Percentiles rank a stretch among this genome's conserved stretches.
phyloP scores from a whole-genome alignment of 345 rosid species.

The Arabis alpina region DNA sequence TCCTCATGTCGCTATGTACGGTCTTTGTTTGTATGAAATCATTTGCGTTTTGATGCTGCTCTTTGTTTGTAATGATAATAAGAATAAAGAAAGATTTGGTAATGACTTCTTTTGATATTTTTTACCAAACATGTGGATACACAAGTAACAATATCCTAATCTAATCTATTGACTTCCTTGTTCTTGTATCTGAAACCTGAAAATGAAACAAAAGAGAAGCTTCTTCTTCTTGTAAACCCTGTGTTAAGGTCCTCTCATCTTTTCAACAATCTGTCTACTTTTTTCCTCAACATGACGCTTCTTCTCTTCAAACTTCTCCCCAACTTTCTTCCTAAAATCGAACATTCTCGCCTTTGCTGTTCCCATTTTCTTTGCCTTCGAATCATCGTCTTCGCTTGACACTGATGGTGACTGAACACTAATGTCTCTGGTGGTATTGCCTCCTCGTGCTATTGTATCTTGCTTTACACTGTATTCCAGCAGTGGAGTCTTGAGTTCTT shows the following conservation, averaged over 20 bases:
- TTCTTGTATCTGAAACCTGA: constrained; percentile 6
- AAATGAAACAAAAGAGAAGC: background rate
- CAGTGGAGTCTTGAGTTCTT: constrained; percentile 63
- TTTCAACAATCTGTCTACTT: constrained; percentile 77
- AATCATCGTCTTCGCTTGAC: constrained; percentile 55
- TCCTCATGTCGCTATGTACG: background rate
- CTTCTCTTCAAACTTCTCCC: constrained; percentile 89
- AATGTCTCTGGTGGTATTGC: constrained; percentile 32
- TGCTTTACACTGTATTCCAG: constrained; percentile 45
- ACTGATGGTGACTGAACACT: constrained; percentile 41
- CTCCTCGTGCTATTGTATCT: constrained; percentile 28
- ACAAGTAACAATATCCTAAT: constrained; percentile 21
- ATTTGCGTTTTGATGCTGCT: constrained; percentile 29
- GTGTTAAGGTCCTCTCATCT: constrained; percentile 66
- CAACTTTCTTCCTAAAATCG: constrained; percentile 84
- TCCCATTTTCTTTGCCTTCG: constrained; percentile 65
- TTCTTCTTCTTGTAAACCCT: background rate
- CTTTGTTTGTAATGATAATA: constrained; percentile 29
- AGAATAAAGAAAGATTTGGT: constrained; percentile 35
- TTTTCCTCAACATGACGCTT: constrained; percentile 84
- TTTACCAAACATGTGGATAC: constrained; percentile 22
- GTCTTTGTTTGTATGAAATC: constrained; percentile 25
- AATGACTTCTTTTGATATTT: background rate
- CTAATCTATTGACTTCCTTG: constrained; percentile 23
- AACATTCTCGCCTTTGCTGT: constrained; percentile 71